Percentiles rank a stretch among this genome's conserved stretches.
Evolutionary conservation across 2,329 filamentous ascomycete species (phyloP).

Genomic region (Ophiostoma himal-ulmi): DNA sequence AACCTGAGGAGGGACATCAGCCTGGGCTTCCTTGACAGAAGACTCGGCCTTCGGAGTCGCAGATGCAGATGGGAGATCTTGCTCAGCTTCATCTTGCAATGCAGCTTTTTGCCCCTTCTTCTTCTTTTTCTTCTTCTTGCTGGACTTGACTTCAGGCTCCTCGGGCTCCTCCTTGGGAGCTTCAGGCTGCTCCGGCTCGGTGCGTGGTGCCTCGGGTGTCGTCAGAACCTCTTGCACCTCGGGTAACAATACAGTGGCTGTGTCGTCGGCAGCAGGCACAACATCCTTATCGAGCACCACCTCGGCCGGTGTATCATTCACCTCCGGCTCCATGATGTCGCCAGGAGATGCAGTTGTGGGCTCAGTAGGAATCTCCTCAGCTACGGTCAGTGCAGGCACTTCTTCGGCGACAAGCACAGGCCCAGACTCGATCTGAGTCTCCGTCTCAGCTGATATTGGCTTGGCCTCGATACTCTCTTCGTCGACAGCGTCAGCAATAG

Average conservation of each 20-base stretch:
- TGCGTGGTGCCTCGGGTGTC: neutral
- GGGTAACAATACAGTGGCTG: neutral
- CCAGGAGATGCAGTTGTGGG: neutral
- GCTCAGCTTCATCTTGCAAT: slow-evolving; percentile 1
- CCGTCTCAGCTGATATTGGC: neutral
- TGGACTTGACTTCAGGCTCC: slow-evolving; percentile 4
- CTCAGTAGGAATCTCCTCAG: neutral
- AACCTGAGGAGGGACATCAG: neutral
- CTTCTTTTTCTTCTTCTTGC: slow-evolving; percentile 14
- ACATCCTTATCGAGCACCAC: neutral
- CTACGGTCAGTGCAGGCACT: neutral
- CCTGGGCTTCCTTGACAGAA: neutral
- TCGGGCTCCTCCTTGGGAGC: neutral
- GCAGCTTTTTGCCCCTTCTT: slow-evolving; percentile 6
- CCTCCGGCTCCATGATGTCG: neutral
- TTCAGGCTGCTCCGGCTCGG: neutral
- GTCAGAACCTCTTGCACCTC: neutral
- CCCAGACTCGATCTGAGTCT: neutral
- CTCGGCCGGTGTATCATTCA: neutral
- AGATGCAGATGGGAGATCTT: neutral
- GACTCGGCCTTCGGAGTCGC: neutral
- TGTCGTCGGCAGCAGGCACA: neutral
- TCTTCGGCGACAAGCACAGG: neutral
- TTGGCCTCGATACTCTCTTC: neutral
- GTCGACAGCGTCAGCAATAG: neutral